Conservation (phyloP, 2,329 filamentous ascomycete species). For the Whalleya microplaca region DNA sequence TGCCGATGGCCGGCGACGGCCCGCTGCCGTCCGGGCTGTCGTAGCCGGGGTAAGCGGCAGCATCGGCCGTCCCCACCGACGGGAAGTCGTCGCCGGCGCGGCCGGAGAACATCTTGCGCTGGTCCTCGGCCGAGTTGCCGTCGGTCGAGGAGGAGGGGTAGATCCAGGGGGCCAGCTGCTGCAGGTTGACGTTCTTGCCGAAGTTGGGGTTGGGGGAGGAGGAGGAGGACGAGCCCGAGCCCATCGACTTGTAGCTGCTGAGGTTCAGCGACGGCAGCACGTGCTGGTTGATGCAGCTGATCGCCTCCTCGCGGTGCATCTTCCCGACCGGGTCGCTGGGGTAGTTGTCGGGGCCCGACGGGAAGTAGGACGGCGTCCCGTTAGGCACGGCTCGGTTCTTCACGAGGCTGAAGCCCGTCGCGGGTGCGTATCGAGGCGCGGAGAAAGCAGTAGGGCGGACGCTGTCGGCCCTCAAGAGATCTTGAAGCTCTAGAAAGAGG, state of each 20-base stretch:
- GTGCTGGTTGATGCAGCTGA: slow-evolving; percentile 72
- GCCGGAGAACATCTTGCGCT: slow-evolving; percentile 34
- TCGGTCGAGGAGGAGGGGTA: slow-evolving; percentile 48
- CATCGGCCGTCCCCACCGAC: slow-evolving; percentile 19
- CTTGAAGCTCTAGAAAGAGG: slow-evolving; percentile 71
- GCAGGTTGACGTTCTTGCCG: slow-evolving; percentile 53
- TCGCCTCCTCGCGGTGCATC: slow-evolving; percentile 67
- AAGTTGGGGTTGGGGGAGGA: slow-evolving; percentile 51
- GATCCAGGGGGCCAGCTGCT: slow-evolving; percentile 60
- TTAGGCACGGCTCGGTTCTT: slow-evolving; percentile 68
- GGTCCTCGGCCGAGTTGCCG: slow-evolving; percentile 40
- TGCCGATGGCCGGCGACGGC: slow-evolving; percentile 44
- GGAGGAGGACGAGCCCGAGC: too few species aligned
- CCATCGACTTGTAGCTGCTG: slow-evolving; percentile 47
- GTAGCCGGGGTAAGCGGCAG: slow-evolving; percentile 34
- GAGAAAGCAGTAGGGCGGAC: slow-evolving; percentile 60
- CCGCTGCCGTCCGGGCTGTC: slow-evolving; percentile 32
- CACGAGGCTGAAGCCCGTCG: slow-evolving; percentile 63
- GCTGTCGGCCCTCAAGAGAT: slow-evolving; percentile 53
- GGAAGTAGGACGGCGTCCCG: slow-evolving; percentile 65
- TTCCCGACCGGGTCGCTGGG: slow-evolving; percentile 64
- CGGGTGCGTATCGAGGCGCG: slow-evolving; percentile 57
- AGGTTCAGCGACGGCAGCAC: slow-evolving; percentile 64
- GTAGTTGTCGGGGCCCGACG: slow-evolving; percentile 49
- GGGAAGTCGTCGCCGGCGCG: slow-evolving; percentile 30